Evolutionary conservation across 345 rosid species (phyloP).

Genomic region (Hibiscus trionum): DNA sequence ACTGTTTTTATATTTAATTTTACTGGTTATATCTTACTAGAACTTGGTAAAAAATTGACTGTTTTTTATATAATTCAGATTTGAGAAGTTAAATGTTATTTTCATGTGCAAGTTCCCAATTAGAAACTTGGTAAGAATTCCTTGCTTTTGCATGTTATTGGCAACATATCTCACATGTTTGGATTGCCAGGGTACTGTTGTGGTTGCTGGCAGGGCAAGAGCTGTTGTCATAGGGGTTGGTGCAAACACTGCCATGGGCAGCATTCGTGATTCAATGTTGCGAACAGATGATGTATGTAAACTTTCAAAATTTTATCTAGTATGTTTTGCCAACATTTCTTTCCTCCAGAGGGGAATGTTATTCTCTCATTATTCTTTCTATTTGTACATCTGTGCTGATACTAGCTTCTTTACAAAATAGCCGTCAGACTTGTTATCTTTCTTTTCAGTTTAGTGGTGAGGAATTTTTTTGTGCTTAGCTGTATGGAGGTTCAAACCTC

Average conservation of each 20-base stretch:
- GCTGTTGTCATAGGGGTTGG: constrained; percentile 95
- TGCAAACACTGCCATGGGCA: constrained; percentile 97
- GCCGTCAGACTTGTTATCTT: background rate
- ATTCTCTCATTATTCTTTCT: background rate
- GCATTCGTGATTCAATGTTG: constrained; percentile 95
- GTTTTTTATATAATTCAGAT: background rate
- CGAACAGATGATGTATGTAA: constrained; percentile 77
- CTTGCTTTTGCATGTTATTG: background rate
- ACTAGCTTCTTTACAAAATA: background rate
- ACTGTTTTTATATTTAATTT: background rate
- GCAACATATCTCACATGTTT: constrained; percentile 14
- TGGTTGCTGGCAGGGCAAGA: constrained; percentile 90
- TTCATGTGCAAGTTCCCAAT: background rate
- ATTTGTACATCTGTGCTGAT: background rate
- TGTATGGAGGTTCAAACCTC: background rate
- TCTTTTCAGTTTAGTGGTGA: background rate
- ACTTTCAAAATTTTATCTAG: constrained; percentile 8
- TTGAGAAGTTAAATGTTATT: background rate
- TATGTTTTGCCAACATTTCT: constrained; percentile 4
- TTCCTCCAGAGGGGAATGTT: background rate
- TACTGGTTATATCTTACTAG: background rate
- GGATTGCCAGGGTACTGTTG: constrained; percentile 84
- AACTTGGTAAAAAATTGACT: background rate
- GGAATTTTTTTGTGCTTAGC: background rate
- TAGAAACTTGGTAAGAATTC: background rate